A percentile compares a stretch with the other conserved stretches of the same genome.
Conservation (phyloP, 169 alveolate genomes). For the Plasmodium reichenowi region DNA sequence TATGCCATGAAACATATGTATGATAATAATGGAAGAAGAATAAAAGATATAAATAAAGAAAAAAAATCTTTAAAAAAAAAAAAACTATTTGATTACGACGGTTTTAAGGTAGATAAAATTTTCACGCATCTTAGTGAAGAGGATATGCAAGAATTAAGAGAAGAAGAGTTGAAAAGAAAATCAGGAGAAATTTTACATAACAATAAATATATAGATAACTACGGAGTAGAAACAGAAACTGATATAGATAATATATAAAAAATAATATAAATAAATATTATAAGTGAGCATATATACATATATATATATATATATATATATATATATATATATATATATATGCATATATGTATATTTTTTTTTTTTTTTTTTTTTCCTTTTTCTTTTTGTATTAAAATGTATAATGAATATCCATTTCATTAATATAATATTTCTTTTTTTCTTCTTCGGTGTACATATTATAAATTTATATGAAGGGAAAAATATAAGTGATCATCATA, state of each 20-base stretch:
- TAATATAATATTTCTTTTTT: conserved; percentile 1
- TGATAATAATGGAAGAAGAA: conserved; percentile 67
- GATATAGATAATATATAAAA: conserved; percentile 29
- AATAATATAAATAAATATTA: background rate
- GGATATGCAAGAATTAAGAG: conserved; percentile 66
- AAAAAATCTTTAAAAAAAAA: conserved; percentile 62
- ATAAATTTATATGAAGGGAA: too few relatives aligned
- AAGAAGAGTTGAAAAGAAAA: conserved; percentile 58
- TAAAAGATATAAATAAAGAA: conserved; percentile 66
- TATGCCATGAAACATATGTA: conserved; percentile 73
- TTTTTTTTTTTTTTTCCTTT: conserved; percentile 15
- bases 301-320: background rate
- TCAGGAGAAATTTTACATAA: conserved; percentile 65
- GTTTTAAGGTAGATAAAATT: conserved; percentile 56
- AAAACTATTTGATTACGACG: conserved; percentile 68
- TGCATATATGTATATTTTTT: background rate
- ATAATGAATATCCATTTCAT: background rate
- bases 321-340: background rate
- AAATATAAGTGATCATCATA: too few relatives aligned
- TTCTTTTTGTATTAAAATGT: background rate
- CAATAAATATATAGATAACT: conserved; percentile 68
- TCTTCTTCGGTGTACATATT: background rate
- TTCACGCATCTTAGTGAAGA: conserved; percentile 48
- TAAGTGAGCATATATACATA: background rate
- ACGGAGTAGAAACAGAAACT: conserved; percentile 62